Evolutionary conservation across 192 early-diverging fungal genomes (phyloP).

Genomic region (Umbelopsis sp.): DNA sequence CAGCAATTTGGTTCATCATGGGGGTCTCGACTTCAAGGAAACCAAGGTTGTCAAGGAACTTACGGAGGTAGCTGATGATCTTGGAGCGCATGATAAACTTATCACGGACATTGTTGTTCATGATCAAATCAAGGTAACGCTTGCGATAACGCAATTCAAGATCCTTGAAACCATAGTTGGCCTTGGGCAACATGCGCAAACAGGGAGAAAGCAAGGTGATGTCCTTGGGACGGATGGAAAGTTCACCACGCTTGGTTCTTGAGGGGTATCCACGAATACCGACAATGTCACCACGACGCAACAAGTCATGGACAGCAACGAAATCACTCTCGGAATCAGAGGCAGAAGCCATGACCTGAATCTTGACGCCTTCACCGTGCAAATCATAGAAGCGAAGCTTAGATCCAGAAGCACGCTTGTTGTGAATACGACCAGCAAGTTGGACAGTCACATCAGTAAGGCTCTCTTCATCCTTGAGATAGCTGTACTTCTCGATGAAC

Average conservation of each 20-base stretch:
- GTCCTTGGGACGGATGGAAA: conserved; percentile 92
- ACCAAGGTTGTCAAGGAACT: conserved; percentile 91
- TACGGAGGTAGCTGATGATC: conserved; percentile 95
- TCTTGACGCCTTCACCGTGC: conserved; percentile 89
- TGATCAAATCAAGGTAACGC: conserved; percentile 98
- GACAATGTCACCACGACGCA: conserved; percentile 96
- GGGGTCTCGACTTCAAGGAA: conserved; percentile 99
- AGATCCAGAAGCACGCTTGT: conserved; percentile 87
- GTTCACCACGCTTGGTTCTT: conserved; percentile 90
- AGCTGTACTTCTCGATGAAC: conserved; percentile 84
- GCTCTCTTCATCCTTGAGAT: conserved; percentile 70
- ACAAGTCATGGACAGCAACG: conserved; percentile 73
- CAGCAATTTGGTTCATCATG: conserved; percentile 99
- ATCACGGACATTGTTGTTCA: conserved; percentile 94
- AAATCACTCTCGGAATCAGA: conserved; percentile 75
- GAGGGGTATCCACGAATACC: conserved; percentile 92
- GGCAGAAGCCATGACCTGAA: conserved; percentile 91
- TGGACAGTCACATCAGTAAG: conserved; percentile 68
- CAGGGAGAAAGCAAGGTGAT: conserved; percentile 91
- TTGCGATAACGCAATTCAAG: conserved; percentile 97
- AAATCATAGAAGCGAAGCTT: conserved; percentile 97
- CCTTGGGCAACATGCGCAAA: conserved; percentile 94
- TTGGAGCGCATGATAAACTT: conserved; percentile 92
- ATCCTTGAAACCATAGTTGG: conserved; percentile 94
- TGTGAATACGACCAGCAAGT: conserved; percentile 95